Evolutionary conservation across 306 rosid species (phyloP), one percentile per base, ranked within the genome.

Genomic region (Herpetospermum pedunculosum): DNA sequence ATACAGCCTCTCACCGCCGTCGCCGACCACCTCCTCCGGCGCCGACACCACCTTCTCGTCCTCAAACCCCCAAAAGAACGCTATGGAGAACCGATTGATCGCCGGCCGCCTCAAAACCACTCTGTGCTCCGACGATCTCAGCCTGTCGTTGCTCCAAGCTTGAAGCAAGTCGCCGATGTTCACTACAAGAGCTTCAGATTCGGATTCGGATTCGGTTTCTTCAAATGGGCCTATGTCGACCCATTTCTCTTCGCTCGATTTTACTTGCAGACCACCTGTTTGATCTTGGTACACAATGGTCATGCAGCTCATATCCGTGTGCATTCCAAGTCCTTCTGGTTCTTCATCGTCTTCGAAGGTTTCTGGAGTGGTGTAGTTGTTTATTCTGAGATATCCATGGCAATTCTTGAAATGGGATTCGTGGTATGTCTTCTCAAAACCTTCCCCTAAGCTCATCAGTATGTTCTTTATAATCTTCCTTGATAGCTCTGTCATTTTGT

Each of bases 291-390:
- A 88, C 40, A 91, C 76, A 44, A 91, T 82, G 5, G 99, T 94
- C 2, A 94, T 79, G 34, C 97, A 91, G 74, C 99, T 94, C 99
- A 91, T 94, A 23, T 94, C 99, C 18, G 97, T 94, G 70, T 89
- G 99, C 91, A 85, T 91, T 14, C 99, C 99, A 8, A 94, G 97
- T n/a, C 99, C 97, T 32, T 94, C 99, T 49, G 85, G 80, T 72
- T 85, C 81, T 18, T 63, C 16, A 15, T 69, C 60, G 26, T 77
- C 83, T 25, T 80, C 84, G 41, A 76, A 8, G 30, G 11, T 72
- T 59, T 83, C 84, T 65, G 86, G 96, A 25, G 92, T 59, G 6
- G 87, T 79, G 75, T 91, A 94, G 70, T 91, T 91, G 80, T 94
- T 94, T 80, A 91, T 83, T 76, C 99, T 89, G 37, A 94, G 54